phyloP scores from a whole-genome alignment of 179 eudicot species.

The Silene noctiflora region DNA sequence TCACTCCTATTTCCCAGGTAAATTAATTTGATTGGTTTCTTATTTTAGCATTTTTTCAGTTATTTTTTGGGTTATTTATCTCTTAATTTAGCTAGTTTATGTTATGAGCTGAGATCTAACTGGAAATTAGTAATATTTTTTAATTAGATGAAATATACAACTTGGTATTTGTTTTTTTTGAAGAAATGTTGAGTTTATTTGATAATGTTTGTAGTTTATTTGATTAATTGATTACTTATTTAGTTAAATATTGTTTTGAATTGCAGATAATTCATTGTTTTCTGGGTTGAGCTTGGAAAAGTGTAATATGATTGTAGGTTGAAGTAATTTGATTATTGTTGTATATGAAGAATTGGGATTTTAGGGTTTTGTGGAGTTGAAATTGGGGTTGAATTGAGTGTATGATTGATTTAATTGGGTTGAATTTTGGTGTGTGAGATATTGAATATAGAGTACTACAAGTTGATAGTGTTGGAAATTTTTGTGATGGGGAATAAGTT shows the following conservation, averaged over 20 bases:
- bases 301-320: background rate
- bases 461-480: background rate
- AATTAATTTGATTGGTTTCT: background rate
- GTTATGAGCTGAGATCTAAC: background rate
- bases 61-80: too few relatives aligned
- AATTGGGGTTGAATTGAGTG: background rate
- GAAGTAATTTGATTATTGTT: conserved; percentile 13
- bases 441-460: background rate
- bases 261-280: conserved; percentile 10
- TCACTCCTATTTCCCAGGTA: background rate
- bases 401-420: background rate
- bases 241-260: background rate
- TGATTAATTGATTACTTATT: background rate
- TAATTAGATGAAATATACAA: too few relatives aligned
- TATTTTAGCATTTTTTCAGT: background rate
- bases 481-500: conserved; percentile 56
- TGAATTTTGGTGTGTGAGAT: background rate
- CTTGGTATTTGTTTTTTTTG: background rate
- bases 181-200: background rate
- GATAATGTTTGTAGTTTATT: background rate
- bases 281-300: conserved; percentile 10
- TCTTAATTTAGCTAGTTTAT: background rate
- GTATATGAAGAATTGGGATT: background rate
- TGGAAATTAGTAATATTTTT: too few relatives aligned
- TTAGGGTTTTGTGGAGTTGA: conserved; percentile 20